These are phyloP conservation scores for Ampelocalamus luodianensis DNA, from an alignment of 176 grass and related monocot species.

Conservation along the genomic window DNA sequence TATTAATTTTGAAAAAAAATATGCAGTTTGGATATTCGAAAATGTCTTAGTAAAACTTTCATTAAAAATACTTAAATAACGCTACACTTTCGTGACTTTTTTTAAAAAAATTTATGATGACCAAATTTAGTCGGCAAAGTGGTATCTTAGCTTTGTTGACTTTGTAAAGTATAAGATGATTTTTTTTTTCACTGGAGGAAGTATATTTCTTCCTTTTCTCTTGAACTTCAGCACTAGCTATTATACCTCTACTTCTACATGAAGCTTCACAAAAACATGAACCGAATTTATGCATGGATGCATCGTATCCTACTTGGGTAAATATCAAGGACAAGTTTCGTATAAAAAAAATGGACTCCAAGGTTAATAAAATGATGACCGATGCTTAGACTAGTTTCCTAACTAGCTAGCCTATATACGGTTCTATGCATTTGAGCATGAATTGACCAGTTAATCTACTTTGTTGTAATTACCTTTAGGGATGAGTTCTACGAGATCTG, in stretches of 20 bases:
- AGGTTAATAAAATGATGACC: background rate
- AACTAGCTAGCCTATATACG: background rate
- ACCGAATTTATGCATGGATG: background rate
- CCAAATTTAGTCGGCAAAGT: too few species aligned
- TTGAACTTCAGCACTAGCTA: background rate
- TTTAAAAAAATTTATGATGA: too few species aligned
- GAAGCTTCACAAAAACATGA: background rate
- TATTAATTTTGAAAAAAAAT: too few species aligned
- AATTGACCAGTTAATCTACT: slow-evolving; percentile 33
- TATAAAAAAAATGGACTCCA: background rate
- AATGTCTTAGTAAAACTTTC: too few species aligned
- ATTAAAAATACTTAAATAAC: too few species aligned
- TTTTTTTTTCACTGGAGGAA: too few species aligned
- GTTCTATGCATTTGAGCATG: slow-evolving; percentile 27
- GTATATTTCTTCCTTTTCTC: too few species aligned
- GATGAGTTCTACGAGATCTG: slow-evolving; percentile 20
- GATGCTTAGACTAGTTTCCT: slow-evolving; percentile 10
- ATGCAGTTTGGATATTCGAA: too few species aligned
- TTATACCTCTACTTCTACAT: background rate
- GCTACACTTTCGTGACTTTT: too few species aligned
- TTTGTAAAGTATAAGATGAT: too few species aligned
- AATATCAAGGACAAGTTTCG: background rate
- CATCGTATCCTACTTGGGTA: background rate
- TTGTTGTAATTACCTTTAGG: slow-evolving; percentile 21
- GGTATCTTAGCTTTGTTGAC: too few species aligned